Percentiles rank a stretch among this genome's conserved stretches.
phyloP scores from a whole-genome alignment of 1,139 yeast species.

The Entelexis paramagnoliae region DNA sequence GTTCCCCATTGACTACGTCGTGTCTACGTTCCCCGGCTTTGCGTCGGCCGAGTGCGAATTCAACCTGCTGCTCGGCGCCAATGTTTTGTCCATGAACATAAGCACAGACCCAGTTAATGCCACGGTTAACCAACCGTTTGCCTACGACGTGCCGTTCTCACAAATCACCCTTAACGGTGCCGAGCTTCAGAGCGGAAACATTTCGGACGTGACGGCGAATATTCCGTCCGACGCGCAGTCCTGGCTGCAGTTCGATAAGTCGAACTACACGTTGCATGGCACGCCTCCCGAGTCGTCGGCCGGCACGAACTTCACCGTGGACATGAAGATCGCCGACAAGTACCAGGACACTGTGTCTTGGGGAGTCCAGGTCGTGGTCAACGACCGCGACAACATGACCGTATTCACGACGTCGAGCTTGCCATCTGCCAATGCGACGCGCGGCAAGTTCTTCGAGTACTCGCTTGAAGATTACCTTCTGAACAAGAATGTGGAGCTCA shows the following conservation, averaged over 20 bases:
- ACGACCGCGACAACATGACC: constrained; percentile 20
- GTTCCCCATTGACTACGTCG: constrained; percentile 66
- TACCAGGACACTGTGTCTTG: constrained; percentile 56
- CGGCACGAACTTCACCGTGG: constrained; percentile 38
- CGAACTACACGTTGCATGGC: constrained; percentile 35
- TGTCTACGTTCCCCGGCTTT: constrained; percentile 66
- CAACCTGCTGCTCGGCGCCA: constrained; percentile 75
- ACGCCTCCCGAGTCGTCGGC: constrained; percentile 43
- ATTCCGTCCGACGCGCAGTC: constrained; percentile 43
- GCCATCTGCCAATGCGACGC: constrained; percentile 52
- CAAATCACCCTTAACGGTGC: constrained; percentile 51
- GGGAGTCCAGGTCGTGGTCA: constrained; percentile 43
- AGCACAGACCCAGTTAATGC: constrained; percentile 46
- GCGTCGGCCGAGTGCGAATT: constrained; percentile 65
- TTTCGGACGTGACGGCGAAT: constrained; percentile 39
- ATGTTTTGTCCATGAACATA: constrained; percentile 57
- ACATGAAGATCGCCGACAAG: constrained; percentile 49
- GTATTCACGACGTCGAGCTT: constrained; percentile 29
- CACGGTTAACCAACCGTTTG: constrained; percentile 47
- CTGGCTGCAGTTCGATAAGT: constrained; percentile 46
- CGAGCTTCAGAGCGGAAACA: constrained; percentile 38
- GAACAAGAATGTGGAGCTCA: constrained; percentile 39
- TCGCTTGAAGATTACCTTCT: constrained; percentile 32
- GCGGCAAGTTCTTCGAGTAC: constrained; percentile 45
- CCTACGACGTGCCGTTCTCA: constrained; percentile 50